phyloP scores from a whole-genome alignment of 257 asterid genomes.

The Oldenlandia corymbosa region DNA sequence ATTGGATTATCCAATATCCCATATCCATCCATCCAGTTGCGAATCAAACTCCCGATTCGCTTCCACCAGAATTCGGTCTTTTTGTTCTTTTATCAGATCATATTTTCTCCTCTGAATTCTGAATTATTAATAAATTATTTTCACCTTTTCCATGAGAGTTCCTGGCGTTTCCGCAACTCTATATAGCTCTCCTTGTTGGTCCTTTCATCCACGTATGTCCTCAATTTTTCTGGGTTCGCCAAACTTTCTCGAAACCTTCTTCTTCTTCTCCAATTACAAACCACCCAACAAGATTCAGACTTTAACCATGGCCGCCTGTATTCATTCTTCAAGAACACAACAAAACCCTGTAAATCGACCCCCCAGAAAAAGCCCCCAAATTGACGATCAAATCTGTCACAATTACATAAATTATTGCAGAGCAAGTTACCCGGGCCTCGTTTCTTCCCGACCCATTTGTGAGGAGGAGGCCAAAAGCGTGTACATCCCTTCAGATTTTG shows the following conservation, averaged over 20 bases:
- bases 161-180: constrained; percentile 14
- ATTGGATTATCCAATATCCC: not conserved
- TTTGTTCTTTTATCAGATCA: no score
- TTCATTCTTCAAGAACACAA: constrained; percentile 53
- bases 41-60: not conserved
- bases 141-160: constrained; percentile 5
- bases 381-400: constrained; percentile 33
- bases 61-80: not conserved
- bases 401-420: constrained; percentile 39
- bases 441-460: constrained; percentile 33
- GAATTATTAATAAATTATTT: not conserved
- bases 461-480: constrained; percentile 15
- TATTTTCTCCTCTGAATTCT: no score
- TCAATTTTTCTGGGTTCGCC: constrained; percentile 34
- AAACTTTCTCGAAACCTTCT: constrained; percentile 14
- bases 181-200: constrained; percentile 19
- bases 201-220: constrained; percentile 34
- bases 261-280: not conserved
- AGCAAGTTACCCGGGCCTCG: constrained; percentile 35
- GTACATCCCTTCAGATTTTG: constrained; percentile 5
- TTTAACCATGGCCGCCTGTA: constrained; percentile 54
- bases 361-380: constrained; percentile 26
- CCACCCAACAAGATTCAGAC: constrained; percentile 16
- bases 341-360: constrained; percentile 29
- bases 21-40: no score